Percentiles rank a stretch among this genome's conserved stretches.
These are phyloP conservation scores for Leccinum subrobustum DNA, from an alignment of 1,284 basidiomycete species.

Conservation along the genomic window DNA sequence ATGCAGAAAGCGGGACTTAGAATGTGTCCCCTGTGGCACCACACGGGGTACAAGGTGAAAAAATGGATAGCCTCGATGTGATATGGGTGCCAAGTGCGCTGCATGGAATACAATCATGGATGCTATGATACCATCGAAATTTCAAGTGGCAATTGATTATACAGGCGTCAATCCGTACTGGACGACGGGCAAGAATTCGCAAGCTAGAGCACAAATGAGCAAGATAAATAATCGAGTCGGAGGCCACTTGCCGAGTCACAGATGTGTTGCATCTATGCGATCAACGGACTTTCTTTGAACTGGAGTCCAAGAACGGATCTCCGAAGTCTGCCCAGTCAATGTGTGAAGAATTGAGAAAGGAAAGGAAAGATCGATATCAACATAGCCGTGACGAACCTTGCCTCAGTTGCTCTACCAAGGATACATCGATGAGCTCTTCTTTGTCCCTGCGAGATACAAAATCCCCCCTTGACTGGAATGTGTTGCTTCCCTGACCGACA, in stretches of 20 bases:
- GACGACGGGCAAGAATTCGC: constrained; percentile 21
- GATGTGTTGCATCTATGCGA: neutral
- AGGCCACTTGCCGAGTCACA: neutral
- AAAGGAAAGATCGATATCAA: neutral
- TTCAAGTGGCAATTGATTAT: neutral
- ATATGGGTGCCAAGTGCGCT: neutral
- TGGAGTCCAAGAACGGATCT: constrained; percentile 45
- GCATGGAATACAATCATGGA: constrained; percentile 5
- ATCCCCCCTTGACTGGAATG: constrained; percentile 28
- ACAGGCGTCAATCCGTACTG: neutral
- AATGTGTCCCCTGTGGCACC: neutral
- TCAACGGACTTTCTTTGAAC: constrained; percentile 22
- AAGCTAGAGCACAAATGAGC: constrained; percentile 20
- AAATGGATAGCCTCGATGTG: neutral
- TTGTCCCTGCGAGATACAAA: constrained; percentile 32
- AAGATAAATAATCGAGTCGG: constrained; percentile 9
- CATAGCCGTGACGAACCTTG: constrained; percentile 31
- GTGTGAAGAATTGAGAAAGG: constrained; percentile 2
- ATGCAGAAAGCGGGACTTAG: neutral
- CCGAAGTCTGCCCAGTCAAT: constrained; percentile 39
- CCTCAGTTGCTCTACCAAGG: constrained; percentile 40
- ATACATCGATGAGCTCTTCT: constrained; percentile 43
- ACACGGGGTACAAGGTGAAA: neutral
- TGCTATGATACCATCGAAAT: constrained; percentile 3
- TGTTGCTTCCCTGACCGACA: constrained; percentile 21